Percentiles rank a stretch among this genome's conserved stretches.
Conservation (phyloP, 192 early-diverging fungal genomes). For the Linnemannia hyalina region DNA sequence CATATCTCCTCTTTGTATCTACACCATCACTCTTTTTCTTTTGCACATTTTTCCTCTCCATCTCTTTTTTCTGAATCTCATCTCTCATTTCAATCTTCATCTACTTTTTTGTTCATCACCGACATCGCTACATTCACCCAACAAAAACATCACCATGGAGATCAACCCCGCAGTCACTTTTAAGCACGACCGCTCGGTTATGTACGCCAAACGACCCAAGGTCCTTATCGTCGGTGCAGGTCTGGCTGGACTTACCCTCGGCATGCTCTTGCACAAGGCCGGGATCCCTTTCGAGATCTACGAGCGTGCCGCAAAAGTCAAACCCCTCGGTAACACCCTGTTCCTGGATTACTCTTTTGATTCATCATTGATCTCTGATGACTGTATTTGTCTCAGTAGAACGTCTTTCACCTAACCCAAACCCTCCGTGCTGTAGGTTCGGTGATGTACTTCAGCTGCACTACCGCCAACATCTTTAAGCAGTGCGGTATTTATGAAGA, state of each 20-base stretch:
- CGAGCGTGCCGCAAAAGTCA: not conserved
- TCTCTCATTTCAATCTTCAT: too few species aligned
- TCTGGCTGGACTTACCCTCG: not conserved
- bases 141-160: not conserved
- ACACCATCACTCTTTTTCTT: too few species aligned
- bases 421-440: not conserved
- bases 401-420: not conserved
- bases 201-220: not conserved
- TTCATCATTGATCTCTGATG: not conserved
- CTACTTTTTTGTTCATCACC: too few species aligned
- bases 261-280: slow-evolving; percentile 2
- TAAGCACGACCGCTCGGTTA: not conserved
- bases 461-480: not conserved
- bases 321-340: slow-evolving; percentile 3
- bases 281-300: not conserved
- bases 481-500: slow-evolving; percentile 11
- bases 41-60: too few species aligned
- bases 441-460: not conserved
- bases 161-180: not conserved
- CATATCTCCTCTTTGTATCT: too few species aligned
- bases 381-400: not conserved
- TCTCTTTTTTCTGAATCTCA: too few species aligned
- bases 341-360: too few species aligned
- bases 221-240: slow-evolving; percentile 25
- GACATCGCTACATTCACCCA: not conserved